Conservation (phyloP, 257 asterid species). For the Handroanthus guayacan region DNA sequence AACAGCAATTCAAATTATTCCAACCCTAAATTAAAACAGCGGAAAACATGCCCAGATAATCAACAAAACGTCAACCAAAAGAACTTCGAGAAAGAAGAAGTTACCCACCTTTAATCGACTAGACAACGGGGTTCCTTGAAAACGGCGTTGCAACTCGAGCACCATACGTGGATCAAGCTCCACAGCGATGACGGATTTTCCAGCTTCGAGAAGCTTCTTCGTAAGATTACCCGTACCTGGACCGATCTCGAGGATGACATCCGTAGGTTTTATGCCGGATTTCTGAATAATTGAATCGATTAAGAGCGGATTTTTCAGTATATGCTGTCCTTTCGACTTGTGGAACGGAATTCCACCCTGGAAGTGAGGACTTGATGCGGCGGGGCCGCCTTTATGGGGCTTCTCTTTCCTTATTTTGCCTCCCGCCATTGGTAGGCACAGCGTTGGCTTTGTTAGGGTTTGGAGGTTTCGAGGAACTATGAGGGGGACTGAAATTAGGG, state of each 20-base stretch:
- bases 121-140: slow-evolving; percentile 84
- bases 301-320: slow-evolving; percentile 81
- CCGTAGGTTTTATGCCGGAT: slow-evolving; percentile 90
- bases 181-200: slow-evolving; percentile 85
- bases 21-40: slow-evolving; percentile 1
- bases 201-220: slow-evolving; percentile 95
- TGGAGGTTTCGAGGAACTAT: background rate
- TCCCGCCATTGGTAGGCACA: slow-evolving; percentile 72
- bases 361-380: slow-evolving; percentile 59
- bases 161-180: slow-evolving; percentile 98
- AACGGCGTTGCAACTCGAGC: slow-evolving; percentile 87
- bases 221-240: slow-evolving; percentile 98
- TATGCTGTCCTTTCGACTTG: slow-evolving; percentile 97
- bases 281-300: slow-evolving; percentile 87
- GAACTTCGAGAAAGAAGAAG: background rate
- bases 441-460: background rate
- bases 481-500: too few species aligned
- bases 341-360: slow-evolving; percentile 93
- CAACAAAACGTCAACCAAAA: background rate
- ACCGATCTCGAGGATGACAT: slow-evolving; percentile 87
- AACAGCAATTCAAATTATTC: background rate
- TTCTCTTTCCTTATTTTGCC: slow-evolving; percentile 82
- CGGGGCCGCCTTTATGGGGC: slow-evolving; percentile 46
- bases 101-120: slow-evolving; percentile 63
- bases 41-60: background rate